Percentiles rank a stretch among this genome's conserved stretches.
phyloP scores from a whole-genome alignment of 1,284 basidiomycete genomes.

The Microbotryum scabiosae region DNA sequence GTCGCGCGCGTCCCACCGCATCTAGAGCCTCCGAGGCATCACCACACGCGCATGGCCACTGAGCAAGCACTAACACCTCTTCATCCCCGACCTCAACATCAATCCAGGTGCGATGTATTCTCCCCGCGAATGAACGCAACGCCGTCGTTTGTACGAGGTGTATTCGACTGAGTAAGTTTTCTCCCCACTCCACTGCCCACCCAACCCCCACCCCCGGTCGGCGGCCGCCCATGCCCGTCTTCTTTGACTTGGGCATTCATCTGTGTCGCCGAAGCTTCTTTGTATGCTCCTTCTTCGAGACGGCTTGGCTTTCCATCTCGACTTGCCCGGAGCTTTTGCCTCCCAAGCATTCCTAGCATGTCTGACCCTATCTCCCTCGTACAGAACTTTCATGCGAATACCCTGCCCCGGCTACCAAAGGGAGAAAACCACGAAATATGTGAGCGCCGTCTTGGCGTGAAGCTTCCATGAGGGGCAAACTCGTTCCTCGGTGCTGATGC shows the following conservation, averaged over 20 bases:
- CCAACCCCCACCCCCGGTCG: no score
- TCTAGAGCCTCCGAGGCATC: no score
- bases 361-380: no score
- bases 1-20: no score
- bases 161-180: neutral
- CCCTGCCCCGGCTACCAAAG: neutral
- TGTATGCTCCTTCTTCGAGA: no score
- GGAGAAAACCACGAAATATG: neutral
- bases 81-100: neutral
- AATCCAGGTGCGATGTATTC: neutral
- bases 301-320: no score
- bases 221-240: neutral
- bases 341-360: no score
- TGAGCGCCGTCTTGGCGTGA: neutral
- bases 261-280: neutral
- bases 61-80: no score
- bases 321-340: no score
- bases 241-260: no score
- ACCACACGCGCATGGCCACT: no score
- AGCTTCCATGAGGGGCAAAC: neutral
- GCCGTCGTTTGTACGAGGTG: neutral
- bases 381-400: neutral
- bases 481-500: neutral
- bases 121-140: neutral
- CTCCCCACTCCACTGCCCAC: no score